Percentiles rank a stretch among this genome's conserved stretches.
These are phyloP conservation scores for Bryum argenteum DNA, from an alignment of 225 moss, liverwort and hornwort species.

Conservation along the genomic window DNA sequence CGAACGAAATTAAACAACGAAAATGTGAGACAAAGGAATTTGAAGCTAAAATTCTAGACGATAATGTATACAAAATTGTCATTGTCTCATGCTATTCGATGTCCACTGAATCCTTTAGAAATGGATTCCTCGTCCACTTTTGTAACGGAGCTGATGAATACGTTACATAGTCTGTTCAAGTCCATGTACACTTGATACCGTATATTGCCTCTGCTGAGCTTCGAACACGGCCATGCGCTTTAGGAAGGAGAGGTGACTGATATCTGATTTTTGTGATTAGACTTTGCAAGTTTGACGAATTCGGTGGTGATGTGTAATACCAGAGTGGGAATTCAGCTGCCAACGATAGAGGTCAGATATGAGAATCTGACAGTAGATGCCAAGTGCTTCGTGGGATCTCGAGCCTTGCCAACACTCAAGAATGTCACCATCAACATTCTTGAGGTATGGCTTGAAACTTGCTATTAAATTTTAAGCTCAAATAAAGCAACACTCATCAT, in stretches of 20 bases:
- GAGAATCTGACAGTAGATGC: constrained; percentile 70
- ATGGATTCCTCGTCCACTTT: no score
- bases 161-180: no score
- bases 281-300: neutral
- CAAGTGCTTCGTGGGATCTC: constrained; percentile 61
- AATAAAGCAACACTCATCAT: no score
- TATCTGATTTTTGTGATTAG: neutral
- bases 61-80: no score
- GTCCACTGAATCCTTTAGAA: no score
- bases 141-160: no score
- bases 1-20: no score
- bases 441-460: constrained; percentile 41
- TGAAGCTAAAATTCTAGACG: no score
- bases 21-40: no score
- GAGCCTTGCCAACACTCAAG: constrained; percentile 74
- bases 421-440: constrained; percentile 66
- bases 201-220: neutral
- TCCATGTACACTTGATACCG: neutral
- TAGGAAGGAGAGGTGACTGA: neutral
- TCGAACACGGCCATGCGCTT: no score
- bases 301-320: neutral
- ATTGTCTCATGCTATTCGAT: no score
- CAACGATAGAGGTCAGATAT: constrained; percentile 74
- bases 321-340: constrained; percentile 68
- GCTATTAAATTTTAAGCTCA: no score